Percentiles rank a stretch among this genome's conserved stretches.
These are phyloP conservation scores for Leucosporidium scottii DNA, from an alignment of 768 basidiomycete species.

Conservation along the genomic window DNA sequence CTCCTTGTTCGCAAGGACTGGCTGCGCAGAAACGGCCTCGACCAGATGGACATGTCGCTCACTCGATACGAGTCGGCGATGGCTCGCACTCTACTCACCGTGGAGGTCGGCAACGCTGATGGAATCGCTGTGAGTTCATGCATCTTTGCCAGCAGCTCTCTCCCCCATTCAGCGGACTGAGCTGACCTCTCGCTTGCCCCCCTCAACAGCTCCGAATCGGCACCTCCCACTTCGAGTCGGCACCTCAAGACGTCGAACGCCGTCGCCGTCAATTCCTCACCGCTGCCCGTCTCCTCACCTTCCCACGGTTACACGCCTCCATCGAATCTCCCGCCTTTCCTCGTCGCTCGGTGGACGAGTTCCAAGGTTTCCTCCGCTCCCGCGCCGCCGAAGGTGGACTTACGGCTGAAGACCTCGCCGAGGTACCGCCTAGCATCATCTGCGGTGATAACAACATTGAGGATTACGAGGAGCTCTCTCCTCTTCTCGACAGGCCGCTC, in stretches of 20 bases:
- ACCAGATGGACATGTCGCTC: neutral
- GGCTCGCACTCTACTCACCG: neutral
- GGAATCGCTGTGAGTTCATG: neutral
- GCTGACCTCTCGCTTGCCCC: neutral
- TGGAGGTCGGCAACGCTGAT: neutral
- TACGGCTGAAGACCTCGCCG: too few relatives aligned
- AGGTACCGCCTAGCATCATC: neutral
- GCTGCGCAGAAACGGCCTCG: neutral
- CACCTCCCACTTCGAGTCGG: constrained; percentile 3
- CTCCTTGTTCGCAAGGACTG: neutral
- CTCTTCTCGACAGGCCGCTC: neutral
- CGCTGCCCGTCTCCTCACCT: neutral
- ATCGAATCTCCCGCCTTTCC: neutral
- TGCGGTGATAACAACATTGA: neutral
- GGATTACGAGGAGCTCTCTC: neutral
- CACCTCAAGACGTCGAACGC: neutral
- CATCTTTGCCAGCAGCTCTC: too few relatives aligned
- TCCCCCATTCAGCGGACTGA: too few relatives aligned
- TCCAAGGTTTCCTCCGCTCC: too few relatives aligned
- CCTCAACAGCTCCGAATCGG: neutral
- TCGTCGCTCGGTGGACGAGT: too few relatives aligned
- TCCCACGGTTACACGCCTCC: neutral
- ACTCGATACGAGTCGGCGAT: neutral
- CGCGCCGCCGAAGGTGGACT: too few relatives aligned
- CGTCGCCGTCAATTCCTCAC: constrained; percentile 2